A percentile compares a stretch with the other conserved stretches of the same genome.
Evolutionary conservation across 1,284 basidiomycete genomes (phyloP).

Genomic region (Pyrrhoderma lamaoense): DNA sequence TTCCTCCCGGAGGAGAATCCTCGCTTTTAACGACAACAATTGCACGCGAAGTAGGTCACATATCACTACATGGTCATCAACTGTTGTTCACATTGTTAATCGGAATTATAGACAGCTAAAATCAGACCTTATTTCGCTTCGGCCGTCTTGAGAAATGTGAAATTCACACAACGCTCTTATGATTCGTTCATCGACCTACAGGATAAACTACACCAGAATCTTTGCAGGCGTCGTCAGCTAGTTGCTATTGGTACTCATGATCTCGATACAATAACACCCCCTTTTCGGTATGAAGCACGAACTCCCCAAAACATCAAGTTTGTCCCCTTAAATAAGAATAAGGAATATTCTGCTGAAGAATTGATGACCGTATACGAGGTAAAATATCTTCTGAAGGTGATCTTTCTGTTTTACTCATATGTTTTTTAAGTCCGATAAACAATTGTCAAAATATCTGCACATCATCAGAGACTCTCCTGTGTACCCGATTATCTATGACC

Average conservation of each 20-base stretch:
- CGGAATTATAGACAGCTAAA: slow-evolving; percentile 51
- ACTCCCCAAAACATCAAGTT: slow-evolving; percentile 90
- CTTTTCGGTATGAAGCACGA: slow-evolving; percentile 89
- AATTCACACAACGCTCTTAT: slow-evolving; percentile 85
- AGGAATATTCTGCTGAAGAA: slow-evolving; percentile 73
- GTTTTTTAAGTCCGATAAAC: slow-evolving; percentile 74
- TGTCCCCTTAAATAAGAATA: slow-evolving; percentile 72
- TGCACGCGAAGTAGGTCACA: slow-evolving; percentile 61
- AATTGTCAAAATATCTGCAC: slow-evolving; percentile 81
- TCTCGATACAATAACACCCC: slow-evolving; percentile 80
- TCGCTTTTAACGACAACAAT: slow-evolving; percentile 62
- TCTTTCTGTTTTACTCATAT: background rate
- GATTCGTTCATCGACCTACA: slow-evolving; percentile 98
- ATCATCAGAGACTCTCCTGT: slow-evolving; percentile 95
- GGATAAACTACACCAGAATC: slow-evolving; percentile 97
- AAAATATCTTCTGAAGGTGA: slow-evolving; percentile 1
- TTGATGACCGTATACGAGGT: slow-evolving; percentile 91
- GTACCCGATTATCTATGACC: slow-evolving; percentile 97
- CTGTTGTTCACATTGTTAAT: background rate
- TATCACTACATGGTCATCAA: background rate
- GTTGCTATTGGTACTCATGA: slow-evolving; percentile 99
- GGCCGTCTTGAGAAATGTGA: slow-evolving; percentile 85
- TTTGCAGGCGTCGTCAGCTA: slow-evolving; percentile 84
- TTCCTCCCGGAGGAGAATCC: slow-evolving; percentile 60
- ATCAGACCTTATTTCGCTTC: slow-evolving; percentile 90